Conservation (phyloP, 176 grass and related monocot species). For the Coix lacrymajobi region DNA sequence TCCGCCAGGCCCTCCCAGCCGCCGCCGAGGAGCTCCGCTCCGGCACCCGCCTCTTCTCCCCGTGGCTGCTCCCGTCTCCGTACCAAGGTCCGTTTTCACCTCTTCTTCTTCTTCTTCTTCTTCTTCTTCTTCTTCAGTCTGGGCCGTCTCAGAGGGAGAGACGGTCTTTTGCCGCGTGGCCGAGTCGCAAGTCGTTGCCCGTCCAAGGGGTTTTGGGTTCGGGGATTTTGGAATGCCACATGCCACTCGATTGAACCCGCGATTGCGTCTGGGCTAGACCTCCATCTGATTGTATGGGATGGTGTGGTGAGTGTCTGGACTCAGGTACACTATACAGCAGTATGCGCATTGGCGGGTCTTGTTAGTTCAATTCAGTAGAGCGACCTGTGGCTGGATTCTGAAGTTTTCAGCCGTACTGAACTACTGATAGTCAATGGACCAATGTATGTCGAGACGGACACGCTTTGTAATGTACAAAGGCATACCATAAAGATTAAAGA, state of each 20-base stretch:
- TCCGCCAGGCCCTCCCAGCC: conserved; percentile 1
- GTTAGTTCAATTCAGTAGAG: background rate
- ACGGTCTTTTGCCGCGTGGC: background rate
- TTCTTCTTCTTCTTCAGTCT: background rate
- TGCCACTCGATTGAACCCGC: no score
- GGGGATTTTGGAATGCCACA: background rate
- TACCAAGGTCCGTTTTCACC: background rate
- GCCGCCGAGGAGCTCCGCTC: conserved; percentile 7
- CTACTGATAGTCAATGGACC: background rate
- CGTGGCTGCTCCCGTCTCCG: background rate
- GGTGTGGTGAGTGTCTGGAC: background rate
- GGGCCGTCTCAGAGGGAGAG: background rate
- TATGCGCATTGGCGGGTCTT: background rate
- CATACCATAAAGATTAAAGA: background rate
- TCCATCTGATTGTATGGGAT: background rate
- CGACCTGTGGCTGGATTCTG: background rate
- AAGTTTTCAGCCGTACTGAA: background rate
- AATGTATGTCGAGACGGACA: background rate
- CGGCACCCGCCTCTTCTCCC: background rate
- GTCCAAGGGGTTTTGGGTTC: background rate
- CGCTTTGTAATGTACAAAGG: background rate
- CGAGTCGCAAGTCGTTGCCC: background rate
- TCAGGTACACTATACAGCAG: background rate
- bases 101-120: no score
- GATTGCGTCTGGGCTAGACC: background rate